Conservation (phyloP, 2,329 filamentous ascomycete species). For the Colletotrichum eleusines region DNA sequence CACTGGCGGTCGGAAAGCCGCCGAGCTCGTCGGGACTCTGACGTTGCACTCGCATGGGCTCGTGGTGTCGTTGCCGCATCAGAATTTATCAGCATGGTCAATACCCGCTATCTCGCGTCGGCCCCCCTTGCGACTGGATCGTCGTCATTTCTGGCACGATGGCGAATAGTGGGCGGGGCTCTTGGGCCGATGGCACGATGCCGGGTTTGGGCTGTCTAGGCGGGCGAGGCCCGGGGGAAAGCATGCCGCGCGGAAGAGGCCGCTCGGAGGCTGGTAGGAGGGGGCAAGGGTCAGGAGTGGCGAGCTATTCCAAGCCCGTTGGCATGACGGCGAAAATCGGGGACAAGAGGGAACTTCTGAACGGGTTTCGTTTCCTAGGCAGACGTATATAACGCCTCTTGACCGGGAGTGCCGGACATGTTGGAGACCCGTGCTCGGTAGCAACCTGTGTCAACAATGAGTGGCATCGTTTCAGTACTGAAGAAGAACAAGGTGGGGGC, state of each 20-base stretch:
- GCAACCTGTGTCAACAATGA: constrained; percentile 17
- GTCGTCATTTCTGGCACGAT: constrained; percentile 37
- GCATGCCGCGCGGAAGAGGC: constrained; percentile 17
- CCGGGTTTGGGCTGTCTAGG: constrained; percentile 21
- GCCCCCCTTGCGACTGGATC: constrained; percentile 19
- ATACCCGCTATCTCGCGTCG: constrained; percentile 26
- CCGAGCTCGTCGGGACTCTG: constrained; percentile 24
- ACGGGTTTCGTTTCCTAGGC: neutral
- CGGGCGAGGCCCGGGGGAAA: neutral
- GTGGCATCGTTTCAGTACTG: constrained; percentile 27
- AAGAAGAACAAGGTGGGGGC: constrained; percentile 45
- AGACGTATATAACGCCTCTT: constrained; percentile 28
- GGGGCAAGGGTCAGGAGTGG: constrained; percentile 1
- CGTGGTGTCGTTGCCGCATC: constrained; percentile 20
- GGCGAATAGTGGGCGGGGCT: constrained; percentile 33
- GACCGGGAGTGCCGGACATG: neutral
- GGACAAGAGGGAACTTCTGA: neutral
- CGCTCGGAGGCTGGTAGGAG: neutral
- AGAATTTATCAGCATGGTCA: constrained; percentile 25
- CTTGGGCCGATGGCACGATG: neutral
- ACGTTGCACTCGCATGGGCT: neutral
- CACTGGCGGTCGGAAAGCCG: neutral
- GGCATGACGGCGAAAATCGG: neutral
- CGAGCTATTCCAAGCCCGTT: neutral
- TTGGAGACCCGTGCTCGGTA: too few relatives aligned